phyloP scores from a whole-genome alignment of 1,284 basidiomycete species.

The Cutaneotrichosporon spelunceum region DNA sequence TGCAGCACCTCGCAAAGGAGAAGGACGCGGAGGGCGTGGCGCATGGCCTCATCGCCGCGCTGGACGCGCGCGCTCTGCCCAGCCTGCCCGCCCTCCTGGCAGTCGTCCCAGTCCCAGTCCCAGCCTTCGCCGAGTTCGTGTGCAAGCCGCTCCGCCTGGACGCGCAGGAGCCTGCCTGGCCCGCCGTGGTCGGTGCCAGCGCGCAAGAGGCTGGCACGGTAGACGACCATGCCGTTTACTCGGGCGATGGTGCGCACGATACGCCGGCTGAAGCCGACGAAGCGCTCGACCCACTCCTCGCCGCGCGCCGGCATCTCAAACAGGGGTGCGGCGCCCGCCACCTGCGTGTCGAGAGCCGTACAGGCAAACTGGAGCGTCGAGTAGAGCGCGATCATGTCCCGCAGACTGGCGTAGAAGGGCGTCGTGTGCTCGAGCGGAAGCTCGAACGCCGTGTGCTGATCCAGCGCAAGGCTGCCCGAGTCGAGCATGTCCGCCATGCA shows the following conservation, averaged over 20 bases:
- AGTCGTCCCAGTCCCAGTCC: slow-evolving; percentile 19
- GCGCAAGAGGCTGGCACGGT: slow-evolving; percentile 14
- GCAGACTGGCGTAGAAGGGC: slow-evolving; percentile 17
- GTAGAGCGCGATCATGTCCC: slow-evolving; percentile 27
- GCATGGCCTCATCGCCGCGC: slow-evolving; percentile 25
- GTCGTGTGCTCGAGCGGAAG: slow-evolving; percentile 10
- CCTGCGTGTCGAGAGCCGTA: slow-evolving; percentile 10
- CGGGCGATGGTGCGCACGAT: slow-evolving; percentile 20
- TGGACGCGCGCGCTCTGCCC: slow-evolving; percentile 22
- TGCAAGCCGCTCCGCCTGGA: slow-evolving; percentile 17
- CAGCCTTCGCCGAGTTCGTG: slow-evolving; percentile 15
- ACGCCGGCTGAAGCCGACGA: slow-evolving; percentile 24
- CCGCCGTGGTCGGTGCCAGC: slow-evolving; percentile 10
- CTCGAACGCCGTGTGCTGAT: slow-evolving; percentile 19
- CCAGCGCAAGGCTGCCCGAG: slow-evolving; percentile 16
- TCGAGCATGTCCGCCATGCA: slow-evolving; percentile 30
- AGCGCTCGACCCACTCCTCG: slow-evolving; percentile 28
- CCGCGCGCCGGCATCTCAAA: slow-evolving; percentile 13
- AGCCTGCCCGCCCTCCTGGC: slow-evolving; percentile 11
- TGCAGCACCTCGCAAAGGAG: slow-evolving; percentile 26
- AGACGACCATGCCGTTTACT: slow-evolving; percentile 22
- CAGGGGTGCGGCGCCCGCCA: slow-evolving; percentile 2
- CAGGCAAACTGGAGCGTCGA: slow-evolving; percentile 18
- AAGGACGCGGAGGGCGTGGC: slow-evolving; percentile 21
- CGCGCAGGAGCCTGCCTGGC: slow-evolving; percentile 11